Percentiles rank a stretch among this genome's conserved stretches.
These are phyloP conservation scores for Cercospora nicotianae DNA, from an alignment of 2,329 filamentous ascomycete genomes.

Conservation along the genomic window DNA sequence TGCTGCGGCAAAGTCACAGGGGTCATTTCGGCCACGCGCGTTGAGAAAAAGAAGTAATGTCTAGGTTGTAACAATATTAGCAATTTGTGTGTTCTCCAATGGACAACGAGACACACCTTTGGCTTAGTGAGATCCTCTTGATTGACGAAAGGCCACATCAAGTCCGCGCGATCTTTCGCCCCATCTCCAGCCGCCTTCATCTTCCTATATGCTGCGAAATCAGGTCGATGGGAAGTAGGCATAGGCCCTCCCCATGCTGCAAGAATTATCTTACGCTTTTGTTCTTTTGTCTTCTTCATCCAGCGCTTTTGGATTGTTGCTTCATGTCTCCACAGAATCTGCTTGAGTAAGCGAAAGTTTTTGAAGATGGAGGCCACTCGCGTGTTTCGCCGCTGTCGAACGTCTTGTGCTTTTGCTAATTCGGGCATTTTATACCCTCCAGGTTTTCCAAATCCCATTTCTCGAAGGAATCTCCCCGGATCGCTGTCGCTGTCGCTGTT, in stretches of 20 bases:
- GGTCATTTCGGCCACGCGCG: conserved; percentile 7
- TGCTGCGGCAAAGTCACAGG: conserved; percentile 16
- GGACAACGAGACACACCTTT: too few species aligned
- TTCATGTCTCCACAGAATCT: too few species aligned
- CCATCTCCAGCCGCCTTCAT: not conserved
- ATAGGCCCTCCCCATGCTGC: conserved; percentile 12
- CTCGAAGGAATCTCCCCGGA: too few species aligned
- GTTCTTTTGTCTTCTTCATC: conserved; percentile 21
- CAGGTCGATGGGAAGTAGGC: conserved; percentile 9
- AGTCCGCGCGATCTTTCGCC: not conserved
- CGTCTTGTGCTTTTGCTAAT: too few species aligned
- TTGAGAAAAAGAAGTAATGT: conserved; percentile 15
- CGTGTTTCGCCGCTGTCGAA: too few species aligned
- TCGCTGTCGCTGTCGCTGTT: too few species aligned
- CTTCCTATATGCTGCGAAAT: conserved; percentile 7
- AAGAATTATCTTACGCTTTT: conserved; percentile 14
- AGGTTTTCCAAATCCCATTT: too few species aligned
- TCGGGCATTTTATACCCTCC: too few species aligned
- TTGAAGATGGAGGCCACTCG: too few species aligned
- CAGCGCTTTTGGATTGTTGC: too few species aligned
- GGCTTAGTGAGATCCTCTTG: conserved; percentile 4
- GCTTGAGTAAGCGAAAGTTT: too few species aligned
- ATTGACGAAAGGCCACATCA: conserved; percentile 10
- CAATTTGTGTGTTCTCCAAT: too few species aligned
- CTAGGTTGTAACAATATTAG: not conserved